A percentile compares a stretch with the other conserved stretches of the same genome.
Evolutionary conservation across 768 basidiomycete species (phyloP).

Genomic region (Russula ochroleuca): DNA sequence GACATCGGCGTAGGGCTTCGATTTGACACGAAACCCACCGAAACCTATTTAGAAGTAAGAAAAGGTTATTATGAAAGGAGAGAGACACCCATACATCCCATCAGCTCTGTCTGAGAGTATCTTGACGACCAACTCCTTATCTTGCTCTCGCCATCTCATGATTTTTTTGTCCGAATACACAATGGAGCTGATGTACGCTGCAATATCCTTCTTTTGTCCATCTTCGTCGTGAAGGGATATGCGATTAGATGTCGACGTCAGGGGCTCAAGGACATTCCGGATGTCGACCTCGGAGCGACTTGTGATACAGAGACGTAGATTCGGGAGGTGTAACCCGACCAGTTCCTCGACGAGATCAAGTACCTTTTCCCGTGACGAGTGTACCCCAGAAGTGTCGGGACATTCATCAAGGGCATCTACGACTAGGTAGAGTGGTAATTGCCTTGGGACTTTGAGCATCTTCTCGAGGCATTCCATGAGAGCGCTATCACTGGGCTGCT

Average conservation of each 20-base stretch:
- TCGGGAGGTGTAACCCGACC: neutral
- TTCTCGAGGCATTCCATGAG: neutral
- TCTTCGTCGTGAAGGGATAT: constrained; percentile 1
- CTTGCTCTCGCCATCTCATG: neutral
- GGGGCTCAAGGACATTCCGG: neutral
- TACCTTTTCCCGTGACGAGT: neutral
- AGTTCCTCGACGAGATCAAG: neutral
- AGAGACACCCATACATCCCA: neutral
- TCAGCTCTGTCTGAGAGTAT: neutral
- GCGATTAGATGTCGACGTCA: neutral
- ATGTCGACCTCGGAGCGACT: neutral
- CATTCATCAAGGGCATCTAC: neutral
- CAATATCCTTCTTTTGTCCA: neutral
- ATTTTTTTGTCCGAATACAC: neutral
- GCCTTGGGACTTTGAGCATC: neutral
- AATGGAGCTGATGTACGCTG: neutral
- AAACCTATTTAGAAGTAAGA: neutral
- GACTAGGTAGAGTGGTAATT: neutral
- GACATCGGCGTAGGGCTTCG: neutral
- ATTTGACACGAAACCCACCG: neutral
- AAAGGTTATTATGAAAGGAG: neutral
- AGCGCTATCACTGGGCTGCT: neutral
- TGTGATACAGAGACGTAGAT: neutral
- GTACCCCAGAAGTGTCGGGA: neutral
- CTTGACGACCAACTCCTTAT: neutral